Percentiles rank a stretch among this genome's conserved stretches.
phyloP scores from a whole-genome alignment of 1,284 basidiomycete genomes.

The Hymenochaete sp. region DNA sequence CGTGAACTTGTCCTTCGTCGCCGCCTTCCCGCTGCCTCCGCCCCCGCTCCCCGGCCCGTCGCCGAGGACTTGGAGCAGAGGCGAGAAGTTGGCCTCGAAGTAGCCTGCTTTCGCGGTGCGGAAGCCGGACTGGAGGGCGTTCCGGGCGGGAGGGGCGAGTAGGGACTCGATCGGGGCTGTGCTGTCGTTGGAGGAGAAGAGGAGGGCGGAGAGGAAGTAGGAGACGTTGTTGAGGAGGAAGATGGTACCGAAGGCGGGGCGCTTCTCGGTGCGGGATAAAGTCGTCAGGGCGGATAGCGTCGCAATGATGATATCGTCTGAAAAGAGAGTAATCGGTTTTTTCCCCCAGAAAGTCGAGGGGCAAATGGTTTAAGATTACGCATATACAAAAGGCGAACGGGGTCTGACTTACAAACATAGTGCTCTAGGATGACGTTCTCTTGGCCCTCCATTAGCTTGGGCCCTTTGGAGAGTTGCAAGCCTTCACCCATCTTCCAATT shows the following conservation, averaged over 20 bases:
- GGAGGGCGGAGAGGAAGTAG: conserved; percentile 52
- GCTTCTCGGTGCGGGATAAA: conserved; percentile 52
- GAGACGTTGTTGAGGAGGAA: conserved; percentile 73
- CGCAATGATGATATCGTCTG: conserved; percentile 64
- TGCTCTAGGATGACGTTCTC: conserved; percentile 61
- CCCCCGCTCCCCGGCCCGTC: conserved; percentile 58
- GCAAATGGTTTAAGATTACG: too few relatives aligned
- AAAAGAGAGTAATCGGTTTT: not conserved
- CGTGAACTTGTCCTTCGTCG: conserved; percentile 71
- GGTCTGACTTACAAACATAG: conserved; percentile 43
- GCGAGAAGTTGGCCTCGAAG: conserved; percentile 72
- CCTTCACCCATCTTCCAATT: conserved; percentile 87
- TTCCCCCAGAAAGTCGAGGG: not conserved
- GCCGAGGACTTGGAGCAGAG: conserved; percentile 59
- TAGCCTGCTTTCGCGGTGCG: conserved; percentile 73
- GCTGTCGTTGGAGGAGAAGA: conserved; percentile 38
- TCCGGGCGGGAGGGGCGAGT: conserved; percentile 52
- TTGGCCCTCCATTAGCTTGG: conserved; percentile 42
- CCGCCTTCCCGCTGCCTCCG: conserved; percentile 38
- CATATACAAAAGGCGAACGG: too few relatives aligned
- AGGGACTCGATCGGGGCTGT: conserved; percentile 33
- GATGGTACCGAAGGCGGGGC: conserved; percentile 60
- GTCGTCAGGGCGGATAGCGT: conserved; percentile 49
- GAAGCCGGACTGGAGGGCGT: conserved; percentile 56
- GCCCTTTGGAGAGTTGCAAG: conserved; percentile 45